These are phyloP conservation scores for Trametopsis cervina DNA, from an alignment of 768 basidiomycete genomes.

Conservation along the genomic window DNA sequence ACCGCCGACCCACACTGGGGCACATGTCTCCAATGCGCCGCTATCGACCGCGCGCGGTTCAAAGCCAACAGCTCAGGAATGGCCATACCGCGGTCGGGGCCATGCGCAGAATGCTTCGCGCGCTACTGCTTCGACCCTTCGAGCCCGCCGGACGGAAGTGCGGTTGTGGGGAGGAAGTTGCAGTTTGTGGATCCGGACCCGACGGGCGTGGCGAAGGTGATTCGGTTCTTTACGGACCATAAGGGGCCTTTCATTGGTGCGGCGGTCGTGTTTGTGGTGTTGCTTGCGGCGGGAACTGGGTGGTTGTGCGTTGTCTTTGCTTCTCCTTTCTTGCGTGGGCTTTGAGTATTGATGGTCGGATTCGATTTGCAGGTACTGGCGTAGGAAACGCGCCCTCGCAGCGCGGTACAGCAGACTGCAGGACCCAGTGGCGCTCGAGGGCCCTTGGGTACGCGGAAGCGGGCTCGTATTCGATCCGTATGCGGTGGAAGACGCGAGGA, in stretches of 20 bases:
- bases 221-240: neutral
- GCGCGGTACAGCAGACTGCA: too few relatives aligned
- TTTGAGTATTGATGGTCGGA: neutral
- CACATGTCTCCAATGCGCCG: conserved; percentile 61
- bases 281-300: neutral
- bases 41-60: conserved; percentile 32
- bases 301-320: neutral
- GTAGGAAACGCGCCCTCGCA: neutral
- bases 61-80: conserved; percentile 11
- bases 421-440: neutral
- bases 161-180: neutral
- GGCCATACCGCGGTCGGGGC: conserved; percentile 15
- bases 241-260: neutral
- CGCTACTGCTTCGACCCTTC: conserved; percentile 21
- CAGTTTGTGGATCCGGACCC: neutral
- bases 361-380: neutral
- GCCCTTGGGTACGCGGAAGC: neutral
- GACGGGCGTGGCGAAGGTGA: neutral
- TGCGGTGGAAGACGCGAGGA: neutral
- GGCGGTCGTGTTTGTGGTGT: neutral
- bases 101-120: conserved; percentile 22
- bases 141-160: neutral
- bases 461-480: neutral
- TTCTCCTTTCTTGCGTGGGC: too few relatives aligned
- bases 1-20: conserved; percentile 46